Conservation (phyloP, 805 yeast species). For the Barnettozyma sucrosica region DNA sequence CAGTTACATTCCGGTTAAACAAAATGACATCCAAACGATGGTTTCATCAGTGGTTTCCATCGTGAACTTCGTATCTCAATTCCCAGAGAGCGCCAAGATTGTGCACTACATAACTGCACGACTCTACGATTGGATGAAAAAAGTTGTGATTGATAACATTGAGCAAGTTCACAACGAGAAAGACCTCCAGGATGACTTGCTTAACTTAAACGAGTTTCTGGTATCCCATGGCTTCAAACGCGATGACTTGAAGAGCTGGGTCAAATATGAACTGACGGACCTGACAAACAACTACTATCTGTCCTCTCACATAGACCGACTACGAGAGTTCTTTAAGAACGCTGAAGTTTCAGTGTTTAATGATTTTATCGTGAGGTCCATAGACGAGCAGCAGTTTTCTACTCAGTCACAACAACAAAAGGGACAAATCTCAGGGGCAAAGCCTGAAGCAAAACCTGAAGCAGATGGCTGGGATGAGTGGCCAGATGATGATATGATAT, state of each 20-base stretch:
- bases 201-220: conserved; percentile 17
- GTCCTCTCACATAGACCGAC: conserved; percentile 16
- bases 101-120: conserved; percentile 20
- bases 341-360: conserved; percentile 1
- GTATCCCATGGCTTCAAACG: conserved; percentile 15
- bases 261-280: conserved; percentile 16
- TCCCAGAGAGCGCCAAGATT: conserved; percentile 14
- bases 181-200: conserved; percentile 10
- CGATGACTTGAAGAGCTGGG: conserved; percentile 20
- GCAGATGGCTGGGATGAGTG: conserved; percentile 15
- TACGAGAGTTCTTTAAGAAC: conserved; percentile 12
- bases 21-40: conserved; percentile 1
- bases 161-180: conserved; percentile 12
- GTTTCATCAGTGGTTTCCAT: conserved; percentile 17
- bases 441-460: not conserved
- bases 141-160: conserved; percentile 15
- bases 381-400: not conserved
- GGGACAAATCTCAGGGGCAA: not conserved
- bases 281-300: conserved; percentile 20
- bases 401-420: not conserved
- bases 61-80: conserved; percentile 15
- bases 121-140: conserved; percentile 19
- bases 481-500: conserved; percentile 13
- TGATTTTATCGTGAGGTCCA: not conserved
- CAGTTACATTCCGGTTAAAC: not conserved